These are phyloP conservation scores for Leccinum subtestaceum DNA, from an alignment of 768 basidiomycete genomes.

Conservation along the genomic window DNA sequence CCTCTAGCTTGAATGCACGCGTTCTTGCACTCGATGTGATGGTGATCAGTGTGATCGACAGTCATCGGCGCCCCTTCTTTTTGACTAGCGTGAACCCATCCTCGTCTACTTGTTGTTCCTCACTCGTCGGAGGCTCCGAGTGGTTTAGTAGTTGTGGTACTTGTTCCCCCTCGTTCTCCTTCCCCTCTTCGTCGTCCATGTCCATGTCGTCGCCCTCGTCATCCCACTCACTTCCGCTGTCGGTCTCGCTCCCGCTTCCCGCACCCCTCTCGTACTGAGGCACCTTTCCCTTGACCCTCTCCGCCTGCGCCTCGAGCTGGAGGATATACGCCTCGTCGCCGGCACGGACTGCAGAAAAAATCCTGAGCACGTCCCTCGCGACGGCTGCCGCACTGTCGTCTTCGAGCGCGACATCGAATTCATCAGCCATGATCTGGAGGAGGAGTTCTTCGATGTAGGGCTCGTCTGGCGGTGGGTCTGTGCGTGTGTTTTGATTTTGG, in stretches of 20 bases:
- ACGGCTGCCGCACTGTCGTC: slow-evolving; percentile 79
- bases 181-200: slow-evolving; percentile 24
- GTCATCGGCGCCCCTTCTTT: slow-evolving; percentile 47
- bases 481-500: not conserved
- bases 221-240: slow-evolving; percentile 47
- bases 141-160: slow-evolving; percentile 55
- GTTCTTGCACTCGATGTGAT: not conserved
- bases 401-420: slow-evolving; percentile 81
- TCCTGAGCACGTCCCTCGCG: slow-evolving; percentile 63
- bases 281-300: slow-evolving; percentile 54
- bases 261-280: slow-evolving; percentile 44
- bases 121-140: slow-evolving; percentile 30
- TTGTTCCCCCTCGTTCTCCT: slow-evolving; percentile 45
- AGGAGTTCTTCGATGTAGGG: slow-evolving; percentile 81
- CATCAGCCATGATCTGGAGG: slow-evolving; percentile 81
- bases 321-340: slow-evolving; percentile 50
- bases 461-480: slow-evolving; percentile 45
- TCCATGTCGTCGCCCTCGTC: slow-evolving; percentile 30
- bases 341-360: slow-evolving; percentile 57
- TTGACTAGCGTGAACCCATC: slow-evolving; percentile 89
- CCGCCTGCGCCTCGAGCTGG: slow-evolving; percentile 64
- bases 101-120: slow-evolving; percentile 79
- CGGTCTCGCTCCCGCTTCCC: slow-evolving; percentile 34
- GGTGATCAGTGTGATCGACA: not conserved
- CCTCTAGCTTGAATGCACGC: slow-evolving; percentile 17